A percentile compares a stretch with the other conserved stretches of the same genome.
phyloP scores from a whole-genome alignment of 768 basidiomycete species.

The Boletus fagicola region DNA sequence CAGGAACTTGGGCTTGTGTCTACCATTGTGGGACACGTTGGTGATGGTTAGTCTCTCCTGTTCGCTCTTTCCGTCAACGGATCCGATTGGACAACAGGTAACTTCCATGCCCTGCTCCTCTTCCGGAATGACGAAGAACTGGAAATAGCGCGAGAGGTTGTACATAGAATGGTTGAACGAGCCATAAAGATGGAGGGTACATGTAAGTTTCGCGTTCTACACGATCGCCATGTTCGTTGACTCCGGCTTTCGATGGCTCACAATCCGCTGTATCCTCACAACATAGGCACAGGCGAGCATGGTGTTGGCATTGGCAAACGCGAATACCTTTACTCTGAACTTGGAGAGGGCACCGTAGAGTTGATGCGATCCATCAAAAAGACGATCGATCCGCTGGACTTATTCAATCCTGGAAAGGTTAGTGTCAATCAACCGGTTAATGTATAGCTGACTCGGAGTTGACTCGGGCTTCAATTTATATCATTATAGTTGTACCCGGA shows the following conservation, averaged over 20 bases:
- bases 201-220: constrained; percentile 41
- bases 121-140: constrained; percentile 57
- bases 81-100: constrained; percentile 31
- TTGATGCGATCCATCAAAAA: constrained; percentile 83
- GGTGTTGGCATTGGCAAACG: constrained; percentile 87
- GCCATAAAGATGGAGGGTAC: constrained; percentile 74
- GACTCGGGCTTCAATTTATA: neutral
- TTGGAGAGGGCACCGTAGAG: constrained; percentile 78
- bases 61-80: neutral
- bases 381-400: constrained; percentile 66
- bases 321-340: constrained; percentile 75
- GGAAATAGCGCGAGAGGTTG: constrained; percentile 41
- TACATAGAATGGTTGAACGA: constrained; percentile 61
- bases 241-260: neutral
- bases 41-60: constrained; percentile 50
- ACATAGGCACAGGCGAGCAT: constrained; percentile 73
- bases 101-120: constrained; percentile 53
- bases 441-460: neutral
- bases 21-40: constrained; percentile 74
- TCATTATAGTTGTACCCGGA: constrained; percentile 23
- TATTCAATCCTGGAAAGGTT: constrained; percentile 87
- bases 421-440: neutral
- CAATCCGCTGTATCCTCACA: neutral
- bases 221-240: neutral
- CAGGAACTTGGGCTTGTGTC: constrained; percentile 52